Evolutionary conservation across 2,329 filamentous ascomycete species (phyloP).

Genomic region (Monosporascus ibericus): DNA sequence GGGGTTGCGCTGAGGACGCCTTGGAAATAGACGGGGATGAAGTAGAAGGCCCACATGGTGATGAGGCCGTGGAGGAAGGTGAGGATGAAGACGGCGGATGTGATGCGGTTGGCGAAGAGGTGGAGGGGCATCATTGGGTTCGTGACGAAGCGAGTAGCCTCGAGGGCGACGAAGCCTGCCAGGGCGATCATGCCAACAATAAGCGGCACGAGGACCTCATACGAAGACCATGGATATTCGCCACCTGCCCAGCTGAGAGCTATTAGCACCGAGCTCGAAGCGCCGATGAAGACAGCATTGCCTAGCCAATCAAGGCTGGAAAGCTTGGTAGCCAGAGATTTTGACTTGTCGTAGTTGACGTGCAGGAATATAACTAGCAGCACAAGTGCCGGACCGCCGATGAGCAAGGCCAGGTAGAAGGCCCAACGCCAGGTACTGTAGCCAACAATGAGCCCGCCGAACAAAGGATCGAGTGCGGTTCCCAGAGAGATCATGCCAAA

Average conservation of each 20-base stretch:
- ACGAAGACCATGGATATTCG: conserved; percentile 4
- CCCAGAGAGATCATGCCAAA: conserved; percentile 28
- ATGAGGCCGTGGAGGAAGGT: conserved; percentile 31
- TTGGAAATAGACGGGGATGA: conserved; percentile 38
- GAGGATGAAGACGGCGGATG: conserved; percentile 18
- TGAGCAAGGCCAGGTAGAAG: conserved; percentile 30
- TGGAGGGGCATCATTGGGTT: conserved; percentile 31
- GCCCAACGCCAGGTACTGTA: conserved; percentile 30
- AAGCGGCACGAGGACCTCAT: conserved; percentile 20
- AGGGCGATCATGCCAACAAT: conserved; percentile 6
- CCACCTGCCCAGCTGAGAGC: too few relatives aligned
- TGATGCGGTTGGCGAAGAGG: conserved; percentile 30
- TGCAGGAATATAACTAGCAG: conserved; percentile 21
- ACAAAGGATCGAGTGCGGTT: conserved; percentile 25
- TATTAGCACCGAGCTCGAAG: too few relatives aligned
- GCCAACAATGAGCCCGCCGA: conserved; percentile 15
- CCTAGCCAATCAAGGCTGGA: conserved; percentile 10
- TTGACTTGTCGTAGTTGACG: background rate
- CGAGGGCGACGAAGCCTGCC: conserved; percentile 2
- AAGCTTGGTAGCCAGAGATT: conserved; percentile 7
- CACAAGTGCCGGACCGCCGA: conserved; percentile 14
- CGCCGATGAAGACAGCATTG: too few relatives aligned
- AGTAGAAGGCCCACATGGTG: conserved; percentile 26
- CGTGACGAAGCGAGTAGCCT: background rate
- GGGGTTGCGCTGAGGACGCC: conserved; percentile 17